A percentile compares a stretch with the other conserved stretches of the same genome.
Conservation (phyloP, 75 land plant genomes). For the Cupressus sempervirens region DNA sequence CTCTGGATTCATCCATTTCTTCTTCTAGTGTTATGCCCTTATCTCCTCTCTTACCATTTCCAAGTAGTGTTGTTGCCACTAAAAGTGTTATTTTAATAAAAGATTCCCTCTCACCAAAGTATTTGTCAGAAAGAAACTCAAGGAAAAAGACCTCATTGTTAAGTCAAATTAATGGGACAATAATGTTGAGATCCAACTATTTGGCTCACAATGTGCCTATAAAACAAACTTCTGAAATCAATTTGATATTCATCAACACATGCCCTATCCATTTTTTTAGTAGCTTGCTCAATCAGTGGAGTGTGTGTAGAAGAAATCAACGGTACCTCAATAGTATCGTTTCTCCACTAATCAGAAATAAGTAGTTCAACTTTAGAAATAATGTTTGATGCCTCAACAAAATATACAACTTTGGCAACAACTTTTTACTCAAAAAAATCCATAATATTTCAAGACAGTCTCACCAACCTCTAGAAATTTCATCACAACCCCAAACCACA, state of each 20-base stretch:
- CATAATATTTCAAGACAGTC: constrained; percentile 1
- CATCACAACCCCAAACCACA: background rate
- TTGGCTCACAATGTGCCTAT: background rate
- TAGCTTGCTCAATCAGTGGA: background rate
- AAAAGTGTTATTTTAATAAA: no score
- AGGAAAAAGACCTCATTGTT: background rate
- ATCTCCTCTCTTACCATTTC: no score
- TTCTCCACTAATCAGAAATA: constrained; percentile 6
- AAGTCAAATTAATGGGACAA: background rate
- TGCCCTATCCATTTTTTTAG: background rate
- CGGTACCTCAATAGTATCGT: background rate
- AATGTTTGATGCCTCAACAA: background rate
- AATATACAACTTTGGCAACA: background rate
- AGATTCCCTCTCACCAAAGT: constrained; percentile 1
- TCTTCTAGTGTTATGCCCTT: no score
- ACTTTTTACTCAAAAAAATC: background rate
- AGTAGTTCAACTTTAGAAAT: background rate
- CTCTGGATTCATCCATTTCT: constrained; percentile 7
- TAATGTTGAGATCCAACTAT: background rate
- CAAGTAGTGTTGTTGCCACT: no score
- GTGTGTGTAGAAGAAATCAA: background rate
- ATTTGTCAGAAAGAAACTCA: background rate
- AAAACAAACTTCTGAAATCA: constrained; percentile 5
- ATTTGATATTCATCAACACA: background rate
- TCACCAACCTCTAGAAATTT: background rate